These are phyloP conservation scores for Mortierella antarctica DNA, from an alignment of 192 early-diverging fungal species.

Conservation along the genomic window DNA sequence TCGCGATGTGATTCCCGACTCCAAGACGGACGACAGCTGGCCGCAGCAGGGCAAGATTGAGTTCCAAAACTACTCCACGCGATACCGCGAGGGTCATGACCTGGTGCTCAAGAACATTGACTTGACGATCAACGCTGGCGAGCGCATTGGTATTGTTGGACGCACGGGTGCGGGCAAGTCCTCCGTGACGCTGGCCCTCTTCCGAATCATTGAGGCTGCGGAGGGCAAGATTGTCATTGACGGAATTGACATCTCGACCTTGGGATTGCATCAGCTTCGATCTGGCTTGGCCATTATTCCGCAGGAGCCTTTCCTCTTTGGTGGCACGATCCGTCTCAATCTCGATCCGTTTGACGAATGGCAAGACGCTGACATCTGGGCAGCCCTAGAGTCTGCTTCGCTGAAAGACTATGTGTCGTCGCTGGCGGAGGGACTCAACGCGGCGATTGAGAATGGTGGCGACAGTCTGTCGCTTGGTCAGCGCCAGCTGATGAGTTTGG, in stretches of 20 bases:
- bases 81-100: slow-evolving; percentile 81
- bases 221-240: slow-evolving; percentile 79
- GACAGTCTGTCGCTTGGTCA: slow-evolving; percentile 86
- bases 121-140: slow-evolving; percentile 55
- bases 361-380: slow-evolving; percentile 71
- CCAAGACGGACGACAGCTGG: slow-evolving; percentile 66
- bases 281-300: slow-evolving; percentile 79
- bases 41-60: slow-evolving; percentile 76
- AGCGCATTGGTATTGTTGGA: slow-evolving; percentile 71
- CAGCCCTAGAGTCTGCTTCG: slow-evolving; percentile 69
- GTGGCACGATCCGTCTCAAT: slow-evolving; percentile 64
- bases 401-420: slow-evolving; percentile 69
- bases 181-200: slow-evolving; percentile 61
- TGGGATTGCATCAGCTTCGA: slow-evolving; percentile 67
- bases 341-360: slow-evolving; percentile 63
- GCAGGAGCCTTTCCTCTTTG: slow-evolving; percentile 78
- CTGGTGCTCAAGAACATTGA: slow-evolving; percentile 70
- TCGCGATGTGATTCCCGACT: slow-evolving; percentile 66
- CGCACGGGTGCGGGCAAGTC: slow-evolving; percentile 60
- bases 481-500: slow-evolving; percentile 75
- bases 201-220: slow-evolving; percentile 69
- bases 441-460: slow-evolving; percentile 76
- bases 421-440: slow-evolving; percentile 74
- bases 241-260: slow-evolving; percentile 67
- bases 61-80: slow-evolving; percentile 73